Percentiles rank a stretch among this genome's conserved stretches.
Conservation (phyloP, 768 basidiomycete species). For the Mrakia blollopis region DNA sequence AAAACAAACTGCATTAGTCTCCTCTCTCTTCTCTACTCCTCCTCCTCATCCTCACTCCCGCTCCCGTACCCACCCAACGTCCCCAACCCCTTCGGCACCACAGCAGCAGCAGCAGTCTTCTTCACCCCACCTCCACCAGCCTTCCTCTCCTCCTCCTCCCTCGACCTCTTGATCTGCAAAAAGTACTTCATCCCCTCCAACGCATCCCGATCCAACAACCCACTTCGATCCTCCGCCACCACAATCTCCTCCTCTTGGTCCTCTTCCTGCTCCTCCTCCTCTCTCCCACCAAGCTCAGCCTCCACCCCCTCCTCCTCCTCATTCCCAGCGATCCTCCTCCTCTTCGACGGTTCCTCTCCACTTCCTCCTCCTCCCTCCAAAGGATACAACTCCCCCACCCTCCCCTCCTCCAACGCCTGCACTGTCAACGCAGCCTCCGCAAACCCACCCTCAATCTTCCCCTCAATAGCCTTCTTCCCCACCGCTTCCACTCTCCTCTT, state of each 20-base stretch:
- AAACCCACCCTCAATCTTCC: slow-evolving; percentile 76
- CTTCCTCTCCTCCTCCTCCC: slow-evolving; percentile 46
- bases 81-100: slow-evolving; percentile 5
- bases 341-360: slow-evolving; percentile 45
- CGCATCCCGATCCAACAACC: slow-evolving; percentile 75
- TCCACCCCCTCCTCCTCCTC: slow-evolving; percentile 38
- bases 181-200: slow-evolving; percentile 87
- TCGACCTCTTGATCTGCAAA: slow-evolving; percentile 73
- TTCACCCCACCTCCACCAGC: slow-evolving; percentile 7
- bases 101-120: not conserved
- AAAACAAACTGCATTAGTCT: no score
- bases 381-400: slow-evolving; percentile 43
- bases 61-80: slow-evolving; percentile 28
- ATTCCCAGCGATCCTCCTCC: slow-evolving; percentile 33
- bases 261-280: slow-evolving; percentile 44
- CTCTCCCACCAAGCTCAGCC: not conserved
- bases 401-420: slow-evolving; percentile 80
- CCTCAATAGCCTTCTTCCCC: slow-evolving; percentile 76
- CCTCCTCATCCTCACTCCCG: slow-evolving; percentile 22
- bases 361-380: slow-evolving; percentile 44
- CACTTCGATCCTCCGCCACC: slow-evolving; percentile 39
- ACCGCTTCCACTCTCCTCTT: slow-evolving; percentile 73
- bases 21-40: no score
- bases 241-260: slow-evolving; percentile 34
- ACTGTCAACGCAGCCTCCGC: slow-evolving; percentile 83